phyloP scores from a whole-genome alignment of 306 rosid genomes.

The Argentina anserina region DNA sequence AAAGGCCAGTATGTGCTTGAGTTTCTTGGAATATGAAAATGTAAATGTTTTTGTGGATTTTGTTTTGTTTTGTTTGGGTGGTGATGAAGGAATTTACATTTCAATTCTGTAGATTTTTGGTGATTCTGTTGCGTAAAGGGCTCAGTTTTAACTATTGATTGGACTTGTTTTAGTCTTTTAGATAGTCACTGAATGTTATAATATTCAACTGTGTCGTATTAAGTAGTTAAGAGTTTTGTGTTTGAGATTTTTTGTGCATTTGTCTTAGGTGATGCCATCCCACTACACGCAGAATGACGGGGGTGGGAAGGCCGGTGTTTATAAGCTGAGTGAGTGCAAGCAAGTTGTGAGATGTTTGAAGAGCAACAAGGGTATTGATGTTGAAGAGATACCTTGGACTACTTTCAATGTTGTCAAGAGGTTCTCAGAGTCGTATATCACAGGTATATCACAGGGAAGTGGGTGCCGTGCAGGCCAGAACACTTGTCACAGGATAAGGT shows the following conservation, averaged over 20 bases:
- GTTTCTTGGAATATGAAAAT: background rate
- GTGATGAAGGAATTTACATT: background rate
- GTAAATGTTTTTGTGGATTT: conserved; percentile 24
- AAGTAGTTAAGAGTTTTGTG: background rate
- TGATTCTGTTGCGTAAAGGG: background rate
- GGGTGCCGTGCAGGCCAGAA: conserved; percentile 76
- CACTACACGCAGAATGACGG: conserved; percentile 70
- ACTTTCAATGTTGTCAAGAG: conserved; percentile 69
- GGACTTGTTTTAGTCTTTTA: background rate
- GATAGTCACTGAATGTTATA: too few species aligned
- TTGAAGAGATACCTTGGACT: conserved; percentile 82
- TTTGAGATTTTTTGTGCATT: background rate
- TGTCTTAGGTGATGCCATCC: conserved; percentile 55
- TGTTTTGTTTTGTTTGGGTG: too few species aligned
- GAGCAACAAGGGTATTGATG: conserved; percentile 41
- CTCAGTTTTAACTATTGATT: background rate
- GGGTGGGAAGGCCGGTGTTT: conserved; percentile 67
- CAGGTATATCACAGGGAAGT: conserved; percentile 37
- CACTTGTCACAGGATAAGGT: conserved; percentile 68
- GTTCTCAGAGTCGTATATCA: conserved; percentile 47
- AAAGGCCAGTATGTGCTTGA: background rate
- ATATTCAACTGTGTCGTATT: too few species aligned
- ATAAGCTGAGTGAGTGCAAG: conserved; percentile 50
- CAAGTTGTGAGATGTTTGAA: conserved; percentile 53
- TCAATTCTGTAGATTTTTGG: background rate